Conservation (phyloP, 2,329 filamentous ascomycete genomes). For the Phialophora expanda region DNA sequence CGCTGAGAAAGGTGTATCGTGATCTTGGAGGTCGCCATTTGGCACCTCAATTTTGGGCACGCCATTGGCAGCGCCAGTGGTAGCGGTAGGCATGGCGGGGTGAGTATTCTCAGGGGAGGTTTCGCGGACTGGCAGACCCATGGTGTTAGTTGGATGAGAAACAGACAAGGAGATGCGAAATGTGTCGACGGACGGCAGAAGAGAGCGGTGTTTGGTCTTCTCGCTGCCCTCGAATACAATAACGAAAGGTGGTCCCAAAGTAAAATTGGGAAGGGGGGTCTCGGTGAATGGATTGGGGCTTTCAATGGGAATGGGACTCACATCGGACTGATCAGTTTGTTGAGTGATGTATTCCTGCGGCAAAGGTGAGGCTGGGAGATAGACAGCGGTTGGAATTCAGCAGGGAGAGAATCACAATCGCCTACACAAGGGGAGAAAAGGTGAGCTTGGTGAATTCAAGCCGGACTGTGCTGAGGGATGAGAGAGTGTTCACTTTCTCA, state of each 20-base stretch:
- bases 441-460: constrained; percentile 19
- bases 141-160: constrained; percentile 33
- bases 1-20: constrained; percentile 62
- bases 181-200: constrained; percentile 12
- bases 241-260: constrained; percentile 14
- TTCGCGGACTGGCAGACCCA: constrained; percentile 37
- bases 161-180: constrained; percentile 5
- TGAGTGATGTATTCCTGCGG: constrained; percentile 20
- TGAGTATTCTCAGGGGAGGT: constrained; percentile 34
- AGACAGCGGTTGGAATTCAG: constrained; percentile 24
- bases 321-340: constrained; percentile 24
- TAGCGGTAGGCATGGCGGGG: constrained; percentile 49
- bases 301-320: constrained; percentile 26
- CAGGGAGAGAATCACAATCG: constrained; percentile 23
- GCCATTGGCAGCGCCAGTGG: constrained; percentile 59
- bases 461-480: constrained; percentile 18
- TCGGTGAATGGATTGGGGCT: constrained; percentile 14
- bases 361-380: constrained; percentile 16
- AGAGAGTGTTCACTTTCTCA: constrained; percentile 24
- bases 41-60: constrained; percentile 59
- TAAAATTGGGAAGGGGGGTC: constrained; percentile 14
- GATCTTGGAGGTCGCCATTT: constrained; percentile 44
- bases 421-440: constrained; percentile 23
- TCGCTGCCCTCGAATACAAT: constrained; percentile 11
- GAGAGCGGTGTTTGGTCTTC: not conserved